phyloP scores from a whole-genome alignment of 2,329 filamentous ascomycete genomes.

The Xylariaceae sp. region DNA sequence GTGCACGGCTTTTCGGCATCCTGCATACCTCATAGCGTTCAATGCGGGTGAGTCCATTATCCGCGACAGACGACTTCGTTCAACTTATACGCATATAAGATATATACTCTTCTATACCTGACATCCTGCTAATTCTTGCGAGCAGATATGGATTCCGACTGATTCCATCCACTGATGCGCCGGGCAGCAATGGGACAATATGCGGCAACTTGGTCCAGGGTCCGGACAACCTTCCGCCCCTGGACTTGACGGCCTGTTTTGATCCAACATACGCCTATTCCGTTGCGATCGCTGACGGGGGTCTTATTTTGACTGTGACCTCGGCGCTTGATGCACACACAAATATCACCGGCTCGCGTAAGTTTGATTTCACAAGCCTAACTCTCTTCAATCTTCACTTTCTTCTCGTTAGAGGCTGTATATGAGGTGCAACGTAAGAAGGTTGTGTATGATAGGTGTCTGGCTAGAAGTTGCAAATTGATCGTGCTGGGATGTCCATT shows the following conservation, averaged over 20 bases:
- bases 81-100: neutral
- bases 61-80: neutral
- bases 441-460: neutral
- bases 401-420: neutral
- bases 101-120: neutral
- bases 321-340: constrained; percentile 18
- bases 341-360: constrained; percentile 22
- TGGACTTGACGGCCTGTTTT: constrained; percentile 14
- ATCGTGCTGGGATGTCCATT: neutral
- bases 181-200: constrained; percentile 16
- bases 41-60: constrained; percentile 17
- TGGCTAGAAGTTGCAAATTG: neutral
- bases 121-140: neutral
- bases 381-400: neutral
- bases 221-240: constrained; percentile 21
- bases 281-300: constrained; percentile 17
- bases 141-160: constrained; percentile 20
- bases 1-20: constrained; percentile 13
- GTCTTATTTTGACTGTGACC: constrained; percentile 19
- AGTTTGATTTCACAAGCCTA: constrained; percentile 6
- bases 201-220: constrained; percentile 20
- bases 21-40: constrained; percentile 17
- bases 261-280: constrained; percentile 11
- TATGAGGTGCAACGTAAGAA: neutral
- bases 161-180: constrained; percentile 17